A percentile compares a stretch with the other conserved stretches of the same genome.
Evolutionary conservation across 495 filamentous ascomycete genomes (phyloP).

Genomic region (Hyaloscypha hepaticicola): DNA sequence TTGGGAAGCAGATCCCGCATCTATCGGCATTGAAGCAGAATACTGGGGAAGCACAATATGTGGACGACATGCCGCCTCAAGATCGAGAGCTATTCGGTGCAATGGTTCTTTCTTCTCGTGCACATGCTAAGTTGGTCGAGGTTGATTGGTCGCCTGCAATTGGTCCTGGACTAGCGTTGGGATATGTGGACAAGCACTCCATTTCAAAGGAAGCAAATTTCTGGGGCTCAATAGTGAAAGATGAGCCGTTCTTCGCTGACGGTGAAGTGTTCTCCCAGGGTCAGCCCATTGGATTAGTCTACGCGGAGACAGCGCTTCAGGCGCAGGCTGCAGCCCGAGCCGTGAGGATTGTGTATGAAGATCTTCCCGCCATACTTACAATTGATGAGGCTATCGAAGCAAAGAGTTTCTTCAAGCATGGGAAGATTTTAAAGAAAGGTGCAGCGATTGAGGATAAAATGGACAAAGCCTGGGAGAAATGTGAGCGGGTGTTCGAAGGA

Average conservation of each 20-base stretch:
- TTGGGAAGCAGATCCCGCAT: slow-evolving; percentile 44
- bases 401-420: slow-evolving; percentile 37
- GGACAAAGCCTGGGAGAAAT: slow-evolving; percentile 27
- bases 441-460: slow-evolving; percentile 36
- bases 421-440: slow-evolving; percentile 37
- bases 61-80: slow-evolving; percentile 41
- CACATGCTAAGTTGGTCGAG: slow-evolving; percentile 42
- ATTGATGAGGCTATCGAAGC: slow-evolving; percentile 50
- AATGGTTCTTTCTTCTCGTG: slow-evolving; percentile 38
- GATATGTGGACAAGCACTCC: slow-evolving; percentile 41
- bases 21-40: slow-evolving; percentile 43
- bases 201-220: slow-evolving; percentile 37
- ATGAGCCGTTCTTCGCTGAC: slow-evolving; percentile 44
- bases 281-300: slow-evolving; percentile 41
- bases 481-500: slow-evolving; percentile 39
- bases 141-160: slow-evolving; percentile 41
- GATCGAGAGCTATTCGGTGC: slow-evolving; percentile 40
- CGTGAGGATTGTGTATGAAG: slow-evolving; percentile 40
- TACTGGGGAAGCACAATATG: slow-evolving; percentile 43
- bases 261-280: slow-evolving; percentile 39
- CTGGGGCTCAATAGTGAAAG: slow-evolving; percentile 38
- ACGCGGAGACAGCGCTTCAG: slow-evolving; percentile 40
- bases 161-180: slow-evolving; percentile 41
- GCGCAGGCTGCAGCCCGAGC: slow-evolving; percentile 38
- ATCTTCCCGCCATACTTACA: slow-evolving; percentile 38